Percentiles rank a stretch among this genome's conserved stretches.
phyloP scores from a whole-genome alignment of 1,139 yeast species.

The Pichia sp. region DNA sequence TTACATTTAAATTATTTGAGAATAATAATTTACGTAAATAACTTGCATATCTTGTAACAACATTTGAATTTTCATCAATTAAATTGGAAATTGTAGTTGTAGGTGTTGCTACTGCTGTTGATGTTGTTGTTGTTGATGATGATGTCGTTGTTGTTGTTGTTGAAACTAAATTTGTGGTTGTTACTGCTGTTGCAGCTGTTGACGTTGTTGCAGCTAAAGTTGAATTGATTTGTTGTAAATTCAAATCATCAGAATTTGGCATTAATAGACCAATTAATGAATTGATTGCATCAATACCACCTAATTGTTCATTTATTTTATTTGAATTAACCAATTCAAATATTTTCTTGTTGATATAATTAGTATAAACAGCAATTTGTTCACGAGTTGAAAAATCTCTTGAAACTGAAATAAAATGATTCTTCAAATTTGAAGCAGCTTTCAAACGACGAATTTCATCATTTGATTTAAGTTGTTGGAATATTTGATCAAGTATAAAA shows the following conservation, averaged over 20 bases:
- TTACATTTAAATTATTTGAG: constrained; percentile 74
- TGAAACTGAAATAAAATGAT: constrained; percentile 61
- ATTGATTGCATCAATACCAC: constrained; percentile 88
- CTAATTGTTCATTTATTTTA: constrained; percentile 66
- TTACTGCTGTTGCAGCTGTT: too few species aligned
- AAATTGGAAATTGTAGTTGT: constrained; percentile 19
- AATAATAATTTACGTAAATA: constrained; percentile 76
- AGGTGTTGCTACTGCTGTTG: constrained; percentile 31
- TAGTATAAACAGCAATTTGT: constrained; percentile 72
- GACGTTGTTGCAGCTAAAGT: constrained; percentile 16
- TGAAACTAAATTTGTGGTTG: too few species aligned
- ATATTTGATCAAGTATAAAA: constrained; percentile 42
- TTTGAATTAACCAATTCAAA: constrained; percentile 77
- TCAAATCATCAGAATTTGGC: constrained; percentile 20
- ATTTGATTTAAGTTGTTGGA: constrained; percentile 44
- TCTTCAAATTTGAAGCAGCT: constrained; percentile 61
- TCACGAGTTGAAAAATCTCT: constrained; percentile 68
- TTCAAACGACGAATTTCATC: constrained; percentile 36
- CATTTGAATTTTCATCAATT: constrained; percentile 73
- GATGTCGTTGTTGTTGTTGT: too few species aligned
- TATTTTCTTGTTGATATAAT: constrained; percentile 79
- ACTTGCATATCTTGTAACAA: constrained; percentile 84
- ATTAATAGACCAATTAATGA: constrained; percentile 54
- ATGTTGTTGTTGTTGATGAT: constrained; percentile 32
- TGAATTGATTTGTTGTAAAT: constrained; percentile 19